Conservation (phyloP, 257 asterid species). For the Sherardia arvensis region DNA sequence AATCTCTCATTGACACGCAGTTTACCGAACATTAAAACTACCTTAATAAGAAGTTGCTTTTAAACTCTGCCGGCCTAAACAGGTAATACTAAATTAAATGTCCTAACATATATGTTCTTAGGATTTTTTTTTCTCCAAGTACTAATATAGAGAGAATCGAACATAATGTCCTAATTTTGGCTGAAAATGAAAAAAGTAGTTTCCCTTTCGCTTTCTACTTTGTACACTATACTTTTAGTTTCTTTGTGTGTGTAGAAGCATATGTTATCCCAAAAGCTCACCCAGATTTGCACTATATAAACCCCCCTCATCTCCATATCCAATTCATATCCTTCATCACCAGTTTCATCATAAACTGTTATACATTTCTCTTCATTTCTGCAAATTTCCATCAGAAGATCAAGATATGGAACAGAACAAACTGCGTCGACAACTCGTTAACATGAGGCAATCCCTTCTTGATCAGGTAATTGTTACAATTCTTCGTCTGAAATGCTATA, state of each 20-base stretch:
- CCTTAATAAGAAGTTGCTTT: no score
- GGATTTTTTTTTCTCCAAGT: no score
- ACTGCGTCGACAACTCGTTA: slow-evolving; percentile 46
- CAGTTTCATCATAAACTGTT: not conserved
- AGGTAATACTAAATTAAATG: no score
- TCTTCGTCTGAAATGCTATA: no score
- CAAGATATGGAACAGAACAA: slow-evolving; percentile 14
- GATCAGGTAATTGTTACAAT: slow-evolving; percentile 68
- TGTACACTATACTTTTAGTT: not conserved
- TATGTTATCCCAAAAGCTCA: not conserved
- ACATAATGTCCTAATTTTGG: not conserved
- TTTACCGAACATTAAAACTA: no score
- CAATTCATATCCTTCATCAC: not conserved
- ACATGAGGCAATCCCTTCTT: slow-evolving; percentile 47
- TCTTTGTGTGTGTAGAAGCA: not conserved
- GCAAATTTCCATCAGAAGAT: not conserved
- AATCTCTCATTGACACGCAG: no score
- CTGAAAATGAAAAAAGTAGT: not conserved
- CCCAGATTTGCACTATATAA: slow-evolving; percentile 5
- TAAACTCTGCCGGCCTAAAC: no score
- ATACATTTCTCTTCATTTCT: no score
- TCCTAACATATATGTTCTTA: no score
- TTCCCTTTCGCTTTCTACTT: not conserved
- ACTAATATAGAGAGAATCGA: not conserved
- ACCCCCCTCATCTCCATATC: not conserved